A percentile compares a stretch with the other conserved stretches of the same genome.
Evolutionary conservation across 768 basidiomycete genomes (phyloP).

Genomic region (Suillus hirtellus): DNA sequence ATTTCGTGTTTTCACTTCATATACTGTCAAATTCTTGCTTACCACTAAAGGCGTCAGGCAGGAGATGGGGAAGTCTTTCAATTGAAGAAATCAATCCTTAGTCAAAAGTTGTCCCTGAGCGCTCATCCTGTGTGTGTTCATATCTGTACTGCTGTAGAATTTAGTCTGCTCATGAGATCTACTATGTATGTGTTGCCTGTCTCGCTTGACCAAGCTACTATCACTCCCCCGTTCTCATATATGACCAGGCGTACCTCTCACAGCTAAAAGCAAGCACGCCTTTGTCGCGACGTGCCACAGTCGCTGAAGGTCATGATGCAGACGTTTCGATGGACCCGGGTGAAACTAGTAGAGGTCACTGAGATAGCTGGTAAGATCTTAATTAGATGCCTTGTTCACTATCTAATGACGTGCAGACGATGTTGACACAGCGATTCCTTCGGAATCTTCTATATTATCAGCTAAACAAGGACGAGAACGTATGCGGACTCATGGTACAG

Average conservation of each 20-base stretch:
- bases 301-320: slow-evolving; percentile 45
- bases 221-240: slow-evolving; percentile 47
- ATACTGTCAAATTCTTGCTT: slow-evolving; percentile 22
- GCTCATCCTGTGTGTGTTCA: slow-evolving; percentile 50
- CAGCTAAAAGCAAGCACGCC: slow-evolving; percentile 80
- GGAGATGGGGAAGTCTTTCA: slow-evolving; percentile 66
- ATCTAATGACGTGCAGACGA: slow-evolving; percentile 30
- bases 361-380: slow-evolving; percentile 33
- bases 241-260: slow-evolving; percentile 71
- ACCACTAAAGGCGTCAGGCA: slow-evolving; percentile 41
- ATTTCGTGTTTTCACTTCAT: slow-evolving; percentile 40
- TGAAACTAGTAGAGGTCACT: slow-evolving; percentile 31
- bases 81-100: slow-evolving; percentile 80
- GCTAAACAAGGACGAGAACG: slow-evolving; percentile 79
- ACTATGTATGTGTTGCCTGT: slow-evolving; percentile 43
- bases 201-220: slow-evolving; percentile 55
- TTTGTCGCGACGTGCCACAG: slow-evolving; percentile 44
- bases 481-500: slow-evolving; percentile 49
- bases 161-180: slow-evolving; percentile 18
- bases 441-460: slow-evolving; percentile 66
- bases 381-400: neutral
- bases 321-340: slow-evolving; percentile 50
- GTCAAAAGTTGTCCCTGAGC: slow-evolving; percentile 60
- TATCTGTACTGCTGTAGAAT: neutral
- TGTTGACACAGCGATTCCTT: slow-evolving; percentile 55